These are phyloP conservation scores for Mercurialis annua DNA, from an alignment of 345 rosid species.

Conservation along the genomic window DNA sequence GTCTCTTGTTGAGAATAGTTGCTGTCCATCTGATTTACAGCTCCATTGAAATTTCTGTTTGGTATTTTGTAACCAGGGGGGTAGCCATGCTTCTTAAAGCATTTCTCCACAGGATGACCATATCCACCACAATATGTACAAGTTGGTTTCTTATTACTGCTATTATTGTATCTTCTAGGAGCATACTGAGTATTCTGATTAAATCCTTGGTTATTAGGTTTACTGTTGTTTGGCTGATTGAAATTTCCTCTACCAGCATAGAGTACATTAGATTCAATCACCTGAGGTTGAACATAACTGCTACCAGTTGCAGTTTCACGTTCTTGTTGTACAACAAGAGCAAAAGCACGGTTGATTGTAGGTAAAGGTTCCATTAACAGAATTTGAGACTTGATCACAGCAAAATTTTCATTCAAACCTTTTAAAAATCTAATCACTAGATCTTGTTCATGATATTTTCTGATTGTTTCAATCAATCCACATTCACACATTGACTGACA, in stretches of 20 bases:
- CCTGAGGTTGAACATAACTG: not conserved
- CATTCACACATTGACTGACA: no score
- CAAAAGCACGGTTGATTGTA: not conserved
- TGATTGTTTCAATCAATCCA: not conserved
- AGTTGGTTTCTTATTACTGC: not conserved
- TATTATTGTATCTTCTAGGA: no score
- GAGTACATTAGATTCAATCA: not conserved
- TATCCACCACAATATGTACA: not conserved
- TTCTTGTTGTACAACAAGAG: not conserved
- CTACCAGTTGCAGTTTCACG: not conserved
- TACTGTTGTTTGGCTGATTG: no score
- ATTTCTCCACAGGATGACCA: not conserved
- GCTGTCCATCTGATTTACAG: not conserved
- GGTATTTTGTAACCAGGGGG: not conserved
- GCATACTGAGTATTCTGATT: no score
- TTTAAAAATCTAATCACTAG: not conserved
- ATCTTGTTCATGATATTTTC: not conserved
- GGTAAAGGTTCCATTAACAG: not conserved
- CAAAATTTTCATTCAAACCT: not conserved
- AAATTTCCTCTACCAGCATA: not conserved
- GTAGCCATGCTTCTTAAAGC: not conserved
- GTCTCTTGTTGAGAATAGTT: no score
- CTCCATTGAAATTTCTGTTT: not conserved
- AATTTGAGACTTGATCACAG: not conserved
- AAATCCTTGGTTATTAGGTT: no score